phyloP scores from a whole-genome alignment of 805 yeast genomes.

The Pichia cephalocereana region DNA sequence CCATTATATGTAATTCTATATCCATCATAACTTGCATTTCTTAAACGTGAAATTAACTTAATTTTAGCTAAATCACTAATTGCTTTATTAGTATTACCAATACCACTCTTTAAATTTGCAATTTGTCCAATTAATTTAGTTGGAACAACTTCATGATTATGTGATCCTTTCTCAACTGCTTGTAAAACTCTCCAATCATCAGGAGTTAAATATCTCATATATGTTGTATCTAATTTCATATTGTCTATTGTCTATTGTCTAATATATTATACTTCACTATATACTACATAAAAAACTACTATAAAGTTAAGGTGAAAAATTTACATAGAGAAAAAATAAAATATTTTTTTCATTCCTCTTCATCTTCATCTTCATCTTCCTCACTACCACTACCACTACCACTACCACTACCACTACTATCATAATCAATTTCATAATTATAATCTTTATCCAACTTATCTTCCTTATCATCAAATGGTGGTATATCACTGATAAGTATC shows the following conservation, averaged over 20 bases:
- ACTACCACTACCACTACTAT: conserved; percentile 2
- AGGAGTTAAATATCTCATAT: conserved; percentile 84
- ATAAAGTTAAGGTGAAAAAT: no score
- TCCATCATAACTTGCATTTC: conserved; percentile 95
- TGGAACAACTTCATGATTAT: conserved; percentile 93
- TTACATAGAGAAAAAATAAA: neutral
- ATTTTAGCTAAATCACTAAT: conserved; percentile 83
- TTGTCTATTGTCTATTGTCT: conserved; percentile 9
- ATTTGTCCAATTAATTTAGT: conserved; percentile 71
- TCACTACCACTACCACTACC: conserved; percentile 5
- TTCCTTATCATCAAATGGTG: conserved; percentile 15
- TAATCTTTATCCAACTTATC: conserved; percentile 19
- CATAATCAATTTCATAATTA: conserved; percentile 1
- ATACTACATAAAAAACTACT: no score
- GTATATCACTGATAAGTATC: conserved; percentile 16
- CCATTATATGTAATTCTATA: conserved; percentile 84
- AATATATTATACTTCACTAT: no score
- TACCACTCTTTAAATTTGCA: conserved; percentile 62
- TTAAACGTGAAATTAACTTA: conserved; percentile 62
- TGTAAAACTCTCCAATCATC: conserved; percentile 87
- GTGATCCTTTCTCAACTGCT: conserved; percentile 85
- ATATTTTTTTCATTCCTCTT: neutral
- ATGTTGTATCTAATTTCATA: conserved; percentile 89
- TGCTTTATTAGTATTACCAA: conserved; percentile 64
- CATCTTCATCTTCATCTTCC: neutral